phyloP scores from a whole-genome alignment of 2,329 filamentous ascomycete species.

The Fusarium drepaniforme region DNA sequence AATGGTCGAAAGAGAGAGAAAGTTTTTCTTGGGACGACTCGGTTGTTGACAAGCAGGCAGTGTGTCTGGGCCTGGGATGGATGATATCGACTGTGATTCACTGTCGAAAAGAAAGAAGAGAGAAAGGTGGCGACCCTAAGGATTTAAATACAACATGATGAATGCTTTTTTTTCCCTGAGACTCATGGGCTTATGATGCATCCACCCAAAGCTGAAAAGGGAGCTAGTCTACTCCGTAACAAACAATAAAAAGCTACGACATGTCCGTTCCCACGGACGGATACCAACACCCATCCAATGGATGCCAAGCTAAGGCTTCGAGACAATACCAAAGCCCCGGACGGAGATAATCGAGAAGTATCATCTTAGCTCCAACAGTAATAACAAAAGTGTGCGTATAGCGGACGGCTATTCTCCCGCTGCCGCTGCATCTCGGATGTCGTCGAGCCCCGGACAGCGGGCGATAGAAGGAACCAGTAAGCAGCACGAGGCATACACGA shows the following conservation, averaged over 20 bases:
- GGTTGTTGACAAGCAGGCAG: neutral
- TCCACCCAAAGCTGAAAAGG: neutral
- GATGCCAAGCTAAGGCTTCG: neutral
- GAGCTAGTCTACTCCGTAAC: neutral
- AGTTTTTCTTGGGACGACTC: neutral
- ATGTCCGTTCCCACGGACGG: neutral
- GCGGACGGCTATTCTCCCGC: conserved; percentile 28
- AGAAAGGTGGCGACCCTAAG: neutral
- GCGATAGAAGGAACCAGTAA: conserved; percentile 19
- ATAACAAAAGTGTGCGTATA: neutral
- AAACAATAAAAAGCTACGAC: conserved; percentile 1
- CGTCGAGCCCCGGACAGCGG: conserved; percentile 1
- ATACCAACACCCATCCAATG: neutral
- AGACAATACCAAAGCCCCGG: neutral
- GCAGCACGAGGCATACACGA: conserved; percentile 20
- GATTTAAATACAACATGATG: conserved; percentile 1
- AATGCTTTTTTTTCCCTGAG: neutral
- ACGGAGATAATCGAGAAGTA: neutral
- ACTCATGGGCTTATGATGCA: neutral
- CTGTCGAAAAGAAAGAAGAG: neutral
- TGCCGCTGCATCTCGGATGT: conserved; percentile 15
- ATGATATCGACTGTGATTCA: neutral
- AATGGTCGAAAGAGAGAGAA: neutral
- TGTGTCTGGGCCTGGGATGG: neutral
- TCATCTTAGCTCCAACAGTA: neutral